Evolutionary conservation across 352 stramenopile genomes (phyloP), one percentile per base, ranked within the genome.

Genomic region (Phytopythium sindhum): DNA sequence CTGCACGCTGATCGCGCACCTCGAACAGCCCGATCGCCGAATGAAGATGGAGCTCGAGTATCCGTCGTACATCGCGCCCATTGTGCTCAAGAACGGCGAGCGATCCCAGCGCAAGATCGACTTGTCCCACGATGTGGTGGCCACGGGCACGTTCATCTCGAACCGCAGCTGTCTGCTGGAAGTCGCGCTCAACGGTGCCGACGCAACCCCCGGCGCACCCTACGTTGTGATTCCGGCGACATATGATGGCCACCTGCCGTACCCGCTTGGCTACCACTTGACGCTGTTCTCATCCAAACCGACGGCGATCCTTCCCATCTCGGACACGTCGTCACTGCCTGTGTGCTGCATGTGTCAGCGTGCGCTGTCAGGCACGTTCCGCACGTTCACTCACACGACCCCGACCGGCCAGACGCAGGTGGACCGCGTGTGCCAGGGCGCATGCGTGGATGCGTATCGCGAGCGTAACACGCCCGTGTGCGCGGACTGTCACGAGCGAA

Each of bases 131-230:
- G 84, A 95, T 57, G 80, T 95, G 12, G 68, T 95, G 28, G 78
- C 84, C 51, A 93, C 79, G 6, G 86, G 86, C 37, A 95, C 84
- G 14, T 95, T 95, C 63, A 92, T 95, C 55, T 95, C 86, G 33
- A 95, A 88, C 69, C 84, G 86, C 42, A 93, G 86, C 57, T 92
- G 79, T 33, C 45, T 93, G 52, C 42, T 93, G 12, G 78, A 90
- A 37, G 64, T 80, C 10, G 63, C 67, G 35, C 79, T 91, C 24
- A 75, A 81, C 61, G 35, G 44, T 14, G 37, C 52, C 1, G 72
- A 73, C 14, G 48, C 57, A 11, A 70, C 74, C 33, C 67, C 67
- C 6, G 78, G 72, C 9, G 78, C 82, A 39, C 80, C 79, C 8
- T 89, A 84, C 56, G 79, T 88, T 6, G 73, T 90, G 23, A 85